Base-by-base conservation (phyloP, 225 moss, liverwort and hornwort species). In the Bryum argenteum region DNA sequence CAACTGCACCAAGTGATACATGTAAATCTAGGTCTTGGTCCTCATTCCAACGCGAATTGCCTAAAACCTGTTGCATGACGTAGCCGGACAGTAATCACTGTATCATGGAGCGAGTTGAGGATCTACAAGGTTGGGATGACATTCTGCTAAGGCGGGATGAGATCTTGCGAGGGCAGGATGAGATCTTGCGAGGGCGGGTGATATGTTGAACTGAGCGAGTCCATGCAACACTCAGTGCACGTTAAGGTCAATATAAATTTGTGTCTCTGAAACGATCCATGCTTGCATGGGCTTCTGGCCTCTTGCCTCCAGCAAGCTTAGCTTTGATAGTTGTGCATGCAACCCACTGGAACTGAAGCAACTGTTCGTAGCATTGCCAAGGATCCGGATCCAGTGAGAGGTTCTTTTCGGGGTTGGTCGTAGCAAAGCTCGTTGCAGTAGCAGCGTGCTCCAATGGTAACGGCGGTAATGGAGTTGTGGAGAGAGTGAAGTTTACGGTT, bases 401-500 rank as follows among this genome's bases (percentile, higher is more conserved):
- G 48, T 48, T n/a, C n/a, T 48, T 48, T 47, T 47, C 48, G 16
- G 48, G 48, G 48, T 48, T 48, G 16, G 48, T 17, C 5, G 26
- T 26, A 26, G 26, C 26, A n/a, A 26, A 26, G 26, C 33, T 9
- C 26, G 44, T 10, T 65, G 20, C 10, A n/a, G 8, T 9, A 43
- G 45, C 37, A 37, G 12, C 11, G n/a, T 15, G 33, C 33, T 55
- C 40, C 45, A 24, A 21, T 47, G 61, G 13, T 40, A 61, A 20
- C 6, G 54, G 23, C 10, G 72, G 63, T 13, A 24, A 26, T 10
- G 66, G 71, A 18, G 61, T 54, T 17, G 22, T 51, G 58, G 91
- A 96, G 17, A 96, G 93, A 76, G 88, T 96, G 58, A 96, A 96
- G 76, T 96, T 96, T 59, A 91, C 93, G 45, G 96, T 93, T 65